Conservation (phyloP, 148 eudicot species). For the Rhododendron williamsianum region DNA sequence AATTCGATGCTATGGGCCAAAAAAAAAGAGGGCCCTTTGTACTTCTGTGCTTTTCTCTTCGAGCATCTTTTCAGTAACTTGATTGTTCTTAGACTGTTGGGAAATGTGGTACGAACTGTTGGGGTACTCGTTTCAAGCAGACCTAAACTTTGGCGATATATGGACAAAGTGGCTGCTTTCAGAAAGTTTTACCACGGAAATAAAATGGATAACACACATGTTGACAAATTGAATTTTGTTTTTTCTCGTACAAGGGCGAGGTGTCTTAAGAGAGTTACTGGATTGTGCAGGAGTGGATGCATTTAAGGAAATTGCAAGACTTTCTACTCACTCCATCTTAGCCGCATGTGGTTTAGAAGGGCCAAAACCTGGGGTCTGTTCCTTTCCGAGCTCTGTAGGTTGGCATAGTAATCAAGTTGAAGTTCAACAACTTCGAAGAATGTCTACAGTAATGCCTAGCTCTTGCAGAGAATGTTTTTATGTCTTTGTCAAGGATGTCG, state of each 20-base stretch:
- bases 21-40: background rate
- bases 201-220: no score
- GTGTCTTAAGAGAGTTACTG: background rate
- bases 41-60: background rate
- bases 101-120: background rate
- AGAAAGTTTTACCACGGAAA: background rate
- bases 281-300: no score
- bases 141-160: no score
- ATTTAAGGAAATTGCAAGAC: constrained; percentile 82
- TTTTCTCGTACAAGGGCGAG: background rate
- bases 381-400: constrained; percentile 39
- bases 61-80: background rate
- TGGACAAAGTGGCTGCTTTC: no score
- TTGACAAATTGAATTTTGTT: background rate
- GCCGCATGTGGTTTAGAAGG: constrained; percentile 75
- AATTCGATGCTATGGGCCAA: background rate
- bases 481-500: constrained; percentile 38
- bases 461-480: constrained; percentile 71
- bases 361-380: constrained; percentile 31
- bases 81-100: background rate
- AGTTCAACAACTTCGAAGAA: constrained; percentile 27
- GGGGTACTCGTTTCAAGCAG: background rate
- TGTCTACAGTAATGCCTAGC: constrained; percentile 49
- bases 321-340: constrained; percentile 68
- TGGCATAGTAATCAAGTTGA: constrained; percentile 37